Conservation (phyloP, 805 yeast species). For the Wickerhamomyces chambardii region DNA sequence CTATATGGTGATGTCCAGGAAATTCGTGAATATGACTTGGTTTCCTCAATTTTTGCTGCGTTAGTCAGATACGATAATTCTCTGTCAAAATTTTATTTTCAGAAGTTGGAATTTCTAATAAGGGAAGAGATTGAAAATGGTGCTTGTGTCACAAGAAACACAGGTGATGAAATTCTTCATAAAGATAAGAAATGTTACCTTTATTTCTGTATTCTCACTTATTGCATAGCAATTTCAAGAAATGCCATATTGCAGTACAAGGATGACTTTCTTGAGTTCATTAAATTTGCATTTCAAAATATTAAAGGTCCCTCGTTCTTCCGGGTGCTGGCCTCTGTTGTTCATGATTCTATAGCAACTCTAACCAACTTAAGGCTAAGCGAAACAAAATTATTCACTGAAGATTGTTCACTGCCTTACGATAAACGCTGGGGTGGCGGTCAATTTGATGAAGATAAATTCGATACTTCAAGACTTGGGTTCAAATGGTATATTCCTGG, state of each 20-base stretch:
- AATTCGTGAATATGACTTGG: conserved; percentile 49
- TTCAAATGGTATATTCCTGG: conserved; percentile 76
- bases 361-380: conserved; percentile 50
- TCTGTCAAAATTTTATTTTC: conserved; percentile 16
- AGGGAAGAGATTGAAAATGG: conserved; percentile 63
- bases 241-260: conserved; percentile 32
- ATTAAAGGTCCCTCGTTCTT: conserved; percentile 45
- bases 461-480: conserved; percentile 35
- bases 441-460: conserved; percentile 46
- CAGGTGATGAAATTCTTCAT: conserved; percentile 56
- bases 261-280: conserved; percentile 32
- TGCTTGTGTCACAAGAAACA: conserved; percentile 68
- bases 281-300: conserved; percentile 17
- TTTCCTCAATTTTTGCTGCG: conserved; percentile 67
- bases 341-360: conserved; percentile 60
- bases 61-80: conserved; percentile 48
- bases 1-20: conserved; percentile 48
- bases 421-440: conserved; percentile 70
- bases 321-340: conserved; percentile 47
- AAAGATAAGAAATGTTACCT: conserved; percentile 72
- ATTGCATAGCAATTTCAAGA: conserved; percentile 64
- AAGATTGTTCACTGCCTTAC: conserved; percentile 23
- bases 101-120: conserved; percentile 31
- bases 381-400: conserved; percentile 46
- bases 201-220: conserved; percentile 61